Evolutionary conservation across 2,329 filamentous ascomycete genomes (phyloP).

Genomic region (Fusarium scirpi): DNA sequence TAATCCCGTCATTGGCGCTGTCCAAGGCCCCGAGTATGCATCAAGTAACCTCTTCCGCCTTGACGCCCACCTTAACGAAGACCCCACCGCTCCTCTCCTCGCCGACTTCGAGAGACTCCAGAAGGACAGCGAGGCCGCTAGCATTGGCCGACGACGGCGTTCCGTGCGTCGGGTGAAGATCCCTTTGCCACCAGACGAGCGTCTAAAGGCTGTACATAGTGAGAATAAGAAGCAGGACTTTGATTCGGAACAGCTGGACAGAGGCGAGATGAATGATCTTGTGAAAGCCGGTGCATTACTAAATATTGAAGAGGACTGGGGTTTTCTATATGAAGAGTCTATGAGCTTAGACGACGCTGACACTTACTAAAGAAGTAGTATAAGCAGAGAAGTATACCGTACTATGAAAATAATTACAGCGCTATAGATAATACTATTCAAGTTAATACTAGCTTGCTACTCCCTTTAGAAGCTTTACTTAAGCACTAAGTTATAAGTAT

Average conservation of each 20-base stretch:
- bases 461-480: neutral
- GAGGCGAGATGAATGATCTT: constrained; percentile 38
- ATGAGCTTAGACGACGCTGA: constrained; percentile 6
- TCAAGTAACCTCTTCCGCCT: constrained; percentile 59
- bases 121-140: constrained; percentile 54
- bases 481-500: neutral
- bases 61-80: constrained; percentile 62
- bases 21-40: constrained; percentile 67
- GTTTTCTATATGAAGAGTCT: constrained; percentile 51
- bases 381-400: neutral
- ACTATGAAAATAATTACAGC: neutral
- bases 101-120: constrained; percentile 59
- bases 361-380: neutral
- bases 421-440: neutral
- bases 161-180: constrained; percentile 46
- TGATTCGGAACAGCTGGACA: constrained; percentile 39
- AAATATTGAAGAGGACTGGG: constrained; percentile 51
- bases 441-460: neutral
- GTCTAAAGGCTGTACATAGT: constrained; percentile 35
- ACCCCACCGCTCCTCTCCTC: constrained; percentile 59
- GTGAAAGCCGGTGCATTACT: constrained; percentile 47
- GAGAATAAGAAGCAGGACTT: constrained; percentile 49
- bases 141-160: constrained; percentile 40
- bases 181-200: constrained; percentile 22
- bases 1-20: constrained; percentile 64